Percentiles rank a stretch among this genome's conserved stretches.
Evolutionary conservation across 345 rosid species (phyloP).

Genomic region (Citrus australasica): DNA sequence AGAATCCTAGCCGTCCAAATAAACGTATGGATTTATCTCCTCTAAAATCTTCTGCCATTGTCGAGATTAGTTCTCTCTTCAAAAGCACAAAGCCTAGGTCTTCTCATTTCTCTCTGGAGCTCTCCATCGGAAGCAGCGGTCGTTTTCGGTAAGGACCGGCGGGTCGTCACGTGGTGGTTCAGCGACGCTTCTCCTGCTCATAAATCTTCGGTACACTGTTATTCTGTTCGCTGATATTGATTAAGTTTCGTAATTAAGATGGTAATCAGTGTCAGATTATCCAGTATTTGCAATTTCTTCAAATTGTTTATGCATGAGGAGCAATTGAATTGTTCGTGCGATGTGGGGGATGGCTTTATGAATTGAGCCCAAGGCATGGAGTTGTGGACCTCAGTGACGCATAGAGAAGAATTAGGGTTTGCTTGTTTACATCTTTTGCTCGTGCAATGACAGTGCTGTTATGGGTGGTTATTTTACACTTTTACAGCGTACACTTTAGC

Average conservation of each 20-base stretch:
- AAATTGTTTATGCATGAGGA: neutral
- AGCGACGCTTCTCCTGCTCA: neutral
- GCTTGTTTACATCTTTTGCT: neutral
- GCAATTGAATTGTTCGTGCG: neutral
- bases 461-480: neutral
- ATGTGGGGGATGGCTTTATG: neutral
- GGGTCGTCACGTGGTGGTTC: neutral
- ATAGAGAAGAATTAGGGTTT: neutral
- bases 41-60: neutral
- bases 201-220: slow-evolving; percentile 25
- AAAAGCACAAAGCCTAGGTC: neutral
- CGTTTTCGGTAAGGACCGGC: neutral
- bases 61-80: neutral
- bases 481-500: neutral
- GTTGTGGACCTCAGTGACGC: neutral
- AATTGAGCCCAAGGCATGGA: neutral
- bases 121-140: neutral
- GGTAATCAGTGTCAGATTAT: neutral
- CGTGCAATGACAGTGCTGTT: neutral
- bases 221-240: neutral
- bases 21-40: neutral
- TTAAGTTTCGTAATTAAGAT: neutral
- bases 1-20: slow-evolving; percentile 4
- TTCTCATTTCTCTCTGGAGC: neutral
- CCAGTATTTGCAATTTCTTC: neutral